These are phyloP conservation scores for Ammopiptanthus mongolicus DNA, from an alignment of 306 rosid genomes.

Conservation along the genomic window DNA sequence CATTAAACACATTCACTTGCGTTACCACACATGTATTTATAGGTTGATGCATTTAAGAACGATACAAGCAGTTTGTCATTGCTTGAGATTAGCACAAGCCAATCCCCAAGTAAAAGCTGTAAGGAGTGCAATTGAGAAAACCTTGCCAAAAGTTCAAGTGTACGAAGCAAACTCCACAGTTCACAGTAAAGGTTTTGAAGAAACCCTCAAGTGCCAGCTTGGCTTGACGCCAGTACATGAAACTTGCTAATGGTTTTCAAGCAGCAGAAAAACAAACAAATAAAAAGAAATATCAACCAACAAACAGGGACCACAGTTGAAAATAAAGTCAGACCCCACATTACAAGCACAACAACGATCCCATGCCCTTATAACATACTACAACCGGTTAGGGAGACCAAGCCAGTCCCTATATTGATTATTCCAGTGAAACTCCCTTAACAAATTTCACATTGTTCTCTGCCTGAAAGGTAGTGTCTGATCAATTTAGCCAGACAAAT, in stretches of 20 bases:
- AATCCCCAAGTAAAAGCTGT: neutral
- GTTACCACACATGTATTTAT: neutral
- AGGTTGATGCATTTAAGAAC: neutral
- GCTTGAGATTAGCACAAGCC: neutral
- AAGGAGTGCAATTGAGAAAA: neutral
- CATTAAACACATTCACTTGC: constrained; percentile 1
- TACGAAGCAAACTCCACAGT: neutral
- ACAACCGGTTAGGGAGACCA: neutral
- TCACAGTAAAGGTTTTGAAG: neutral
- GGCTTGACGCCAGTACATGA: neutral
- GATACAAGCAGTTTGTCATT: neutral
- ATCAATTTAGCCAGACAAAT: neutral
- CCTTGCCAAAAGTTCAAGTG: neutral
- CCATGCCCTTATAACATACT: neutral
- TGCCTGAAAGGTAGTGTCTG: neutral
- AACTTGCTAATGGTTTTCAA: constrained; percentile 1
- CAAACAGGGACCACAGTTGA: neutral
- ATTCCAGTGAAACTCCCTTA: neutral
- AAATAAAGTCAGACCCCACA: neutral
- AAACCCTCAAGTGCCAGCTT: neutral
- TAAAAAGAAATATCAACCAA: neutral
- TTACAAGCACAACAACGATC: neutral
- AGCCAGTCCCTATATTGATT: neutral
- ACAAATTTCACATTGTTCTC: neutral
- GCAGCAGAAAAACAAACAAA: neutral